These are phyloP conservation scores for Diaporthe longicolla DNA, from an alignment of 2,329 filamentous ascomycete genomes.

Conservation along the genomic window DNA sequence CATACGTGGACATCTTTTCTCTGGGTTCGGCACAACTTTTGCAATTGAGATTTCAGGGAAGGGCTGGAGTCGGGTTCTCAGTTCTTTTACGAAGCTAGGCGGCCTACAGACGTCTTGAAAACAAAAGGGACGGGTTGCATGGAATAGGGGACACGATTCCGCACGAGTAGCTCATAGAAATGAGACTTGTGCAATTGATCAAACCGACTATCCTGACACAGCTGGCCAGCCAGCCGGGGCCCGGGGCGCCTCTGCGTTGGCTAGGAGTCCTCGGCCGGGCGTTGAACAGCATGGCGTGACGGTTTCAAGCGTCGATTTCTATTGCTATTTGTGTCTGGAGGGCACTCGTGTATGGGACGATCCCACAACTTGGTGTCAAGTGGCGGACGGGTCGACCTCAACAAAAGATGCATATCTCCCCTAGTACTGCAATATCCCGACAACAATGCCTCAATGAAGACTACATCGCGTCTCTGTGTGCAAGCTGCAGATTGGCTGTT, in stretches of 20 bases:
- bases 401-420: not conserved
- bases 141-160: constrained; percentile 47
- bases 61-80: constrained; percentile 45
- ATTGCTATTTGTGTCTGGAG: constrained; percentile 28
- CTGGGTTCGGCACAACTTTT: constrained; percentile 29
- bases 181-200: constrained; percentile 51
- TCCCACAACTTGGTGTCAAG: not conserved
- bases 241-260: not conserved
- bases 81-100: constrained; percentile 43
- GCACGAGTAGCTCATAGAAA: constrained; percentile 52
- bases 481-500: not conserved
- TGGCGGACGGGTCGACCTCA: not conserved
- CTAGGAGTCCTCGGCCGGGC: not conserved
- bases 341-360: not conserved
- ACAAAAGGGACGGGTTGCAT: constrained; percentile 48
- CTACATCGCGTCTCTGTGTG: not conserved
- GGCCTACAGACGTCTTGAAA: constrained; percentile 41
- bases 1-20: constrained; percentile 37
- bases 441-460: constrained; percentile 12
- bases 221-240: not conserved
- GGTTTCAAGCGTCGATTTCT: not conserved
- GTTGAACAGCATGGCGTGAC: not conserved
- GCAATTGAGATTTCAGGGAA: constrained; percentile 43
- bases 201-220: constrained; percentile 33
- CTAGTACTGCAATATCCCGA: constrained; percentile 22